Evolutionary conservation across 495 filamentous ascomycete genomes (phyloP).

Genomic region (Umbilicaria muhlenbergii): DNA sequence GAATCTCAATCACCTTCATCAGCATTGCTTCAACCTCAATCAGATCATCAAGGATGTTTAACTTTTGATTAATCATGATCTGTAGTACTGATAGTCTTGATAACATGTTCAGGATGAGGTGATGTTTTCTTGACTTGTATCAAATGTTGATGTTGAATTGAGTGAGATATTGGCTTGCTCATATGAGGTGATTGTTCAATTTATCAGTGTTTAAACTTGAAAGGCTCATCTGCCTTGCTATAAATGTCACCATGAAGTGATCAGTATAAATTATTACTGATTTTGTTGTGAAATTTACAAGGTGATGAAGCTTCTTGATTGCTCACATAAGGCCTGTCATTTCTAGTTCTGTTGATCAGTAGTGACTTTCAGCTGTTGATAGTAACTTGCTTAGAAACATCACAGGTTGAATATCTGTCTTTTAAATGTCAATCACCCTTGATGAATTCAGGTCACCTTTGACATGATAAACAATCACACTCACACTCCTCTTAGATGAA

Average conservation of each 20-base stretch:
- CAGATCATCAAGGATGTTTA: too few relatives aligned
- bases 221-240: not conserved
- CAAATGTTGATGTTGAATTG: not conserved
- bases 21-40: too few relatives aligned
- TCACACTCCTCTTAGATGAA: not conserved
- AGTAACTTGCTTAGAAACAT: constrained; percentile 5
- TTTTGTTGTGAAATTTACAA: not conserved
- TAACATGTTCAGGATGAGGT: not conserved
- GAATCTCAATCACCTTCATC: too few relatives aligned
- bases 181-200: not conserved
- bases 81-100: too few relatives aligned
- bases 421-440: not conserved
- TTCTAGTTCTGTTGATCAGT: constrained; percentile 3
- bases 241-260: not conserved
- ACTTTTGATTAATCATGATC: too few relatives aligned
- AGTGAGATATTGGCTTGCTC: not conserved
- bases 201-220: not conserved
- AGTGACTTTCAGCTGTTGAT: not conserved
- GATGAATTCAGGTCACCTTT: not conserved
- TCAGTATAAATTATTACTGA: not conserved
- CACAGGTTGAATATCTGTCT: constrained; percentile 1
- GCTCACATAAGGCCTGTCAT: not conserved
- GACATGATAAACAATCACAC: constrained; percentile 1
- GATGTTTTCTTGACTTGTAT: not conserved
- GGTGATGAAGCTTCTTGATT: constrained; percentile 1